phyloP scores from a whole-genome alignment of 192 early-diverging fungal species.

The Coemansia sp. region DNA sequence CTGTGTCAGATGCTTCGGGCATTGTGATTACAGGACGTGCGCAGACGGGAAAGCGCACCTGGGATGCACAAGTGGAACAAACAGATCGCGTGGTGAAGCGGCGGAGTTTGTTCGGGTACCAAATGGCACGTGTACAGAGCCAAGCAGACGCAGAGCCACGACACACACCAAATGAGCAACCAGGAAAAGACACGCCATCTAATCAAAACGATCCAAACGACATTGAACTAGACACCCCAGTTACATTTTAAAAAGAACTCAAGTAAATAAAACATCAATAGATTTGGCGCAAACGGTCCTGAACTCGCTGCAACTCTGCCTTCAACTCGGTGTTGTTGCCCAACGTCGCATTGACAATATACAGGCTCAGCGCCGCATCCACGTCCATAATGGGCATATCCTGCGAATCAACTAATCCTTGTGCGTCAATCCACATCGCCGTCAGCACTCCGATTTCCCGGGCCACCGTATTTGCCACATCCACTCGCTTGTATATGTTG shows the following conservation, averaged over 20 bases:
- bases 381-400: constrained; percentile 38
- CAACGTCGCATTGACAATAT: constrained; percentile 46
- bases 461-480: constrained; percentile 16
- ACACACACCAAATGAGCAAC: no score
- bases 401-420: background rate
- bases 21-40: no score
- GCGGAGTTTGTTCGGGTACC: constrained; percentile 38
- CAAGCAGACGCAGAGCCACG: background rate
- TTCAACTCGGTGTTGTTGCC: constrained; percentile 32
- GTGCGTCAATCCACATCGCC: constrained; percentile 24
- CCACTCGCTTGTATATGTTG: constrained; percentile 8
- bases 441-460: constrained; percentile 30
- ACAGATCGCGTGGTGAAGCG: background rate
- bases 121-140: constrained; percentile 15
- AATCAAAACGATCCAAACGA: constrained; percentile 5
- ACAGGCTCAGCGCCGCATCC: constrained; percentile 53
- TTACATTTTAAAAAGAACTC: background rate
- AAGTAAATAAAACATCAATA: constrained; percentile 28
- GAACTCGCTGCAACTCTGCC: constrained; percentile 41
- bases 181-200: no score
- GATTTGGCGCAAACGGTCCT: constrained; percentile 43
- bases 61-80: background rate
- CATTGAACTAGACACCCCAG: constrained; percentile 3
- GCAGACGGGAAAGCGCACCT: background rate
- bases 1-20: no score